Percentiles rank a stretch among this genome's conserved stretches.
phyloP scores from a whole-genome alignment of 2,329 filamentous ascomycete genomes.

The Penicillium sp. region DNA sequence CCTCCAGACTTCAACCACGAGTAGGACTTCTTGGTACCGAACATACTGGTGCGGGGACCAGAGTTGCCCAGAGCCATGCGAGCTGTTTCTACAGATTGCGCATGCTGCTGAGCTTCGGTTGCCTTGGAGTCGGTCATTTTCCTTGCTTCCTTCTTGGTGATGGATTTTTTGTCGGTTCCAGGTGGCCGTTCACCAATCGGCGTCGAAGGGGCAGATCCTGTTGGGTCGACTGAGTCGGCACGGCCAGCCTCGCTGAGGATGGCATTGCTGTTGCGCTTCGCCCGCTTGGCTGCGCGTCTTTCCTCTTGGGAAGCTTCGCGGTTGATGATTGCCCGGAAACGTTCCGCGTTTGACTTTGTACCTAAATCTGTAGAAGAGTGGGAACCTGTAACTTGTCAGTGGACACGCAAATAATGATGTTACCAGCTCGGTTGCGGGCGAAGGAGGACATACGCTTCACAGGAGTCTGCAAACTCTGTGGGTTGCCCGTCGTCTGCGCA shows the following conservation, averaged over 20 bases:
- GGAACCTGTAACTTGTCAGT: conserved; percentile 32
- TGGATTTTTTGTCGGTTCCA: conserved; percentile 64
- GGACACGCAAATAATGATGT: not conserved
- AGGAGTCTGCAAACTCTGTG: conserved; percentile 39
- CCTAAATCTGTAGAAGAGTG: conserved; percentile 43
- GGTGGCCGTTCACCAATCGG: conserved; percentile 54
- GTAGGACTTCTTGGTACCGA: conserved; percentile 51
- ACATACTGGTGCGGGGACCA: conserved; percentile 48
- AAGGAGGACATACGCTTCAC: conserved; percentile 42
- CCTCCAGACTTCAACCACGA: conserved; percentile 48
- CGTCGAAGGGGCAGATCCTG: conserved; percentile 61
- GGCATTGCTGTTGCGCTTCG: conserved; percentile 60
- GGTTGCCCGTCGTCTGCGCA: conserved; percentile 37
- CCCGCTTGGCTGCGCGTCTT: conserved; percentile 66
- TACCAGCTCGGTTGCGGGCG: not conserved
- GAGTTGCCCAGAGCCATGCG: conserved; percentile 60
- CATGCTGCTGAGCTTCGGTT: conserved; percentile 76
- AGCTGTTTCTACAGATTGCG: conserved; percentile 80
- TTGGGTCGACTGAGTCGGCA: conserved; percentile 59
- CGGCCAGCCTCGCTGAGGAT: conserved; percentile 56
- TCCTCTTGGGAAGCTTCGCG: conserved; percentile 74
- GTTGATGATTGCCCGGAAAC: conserved; percentile 64
- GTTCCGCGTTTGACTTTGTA: conserved; percentile 47
- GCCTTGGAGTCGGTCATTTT: conserved; percentile 72
- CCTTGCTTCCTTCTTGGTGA: conserved; percentile 86